A percentile compares a stretch with the other conserved stretches of the same genome.
These are phyloP conservation scores for Sergeia podlipaevii DNA, from an alignment of 208 protist genomes.

Conservation along the genomic window DNA sequence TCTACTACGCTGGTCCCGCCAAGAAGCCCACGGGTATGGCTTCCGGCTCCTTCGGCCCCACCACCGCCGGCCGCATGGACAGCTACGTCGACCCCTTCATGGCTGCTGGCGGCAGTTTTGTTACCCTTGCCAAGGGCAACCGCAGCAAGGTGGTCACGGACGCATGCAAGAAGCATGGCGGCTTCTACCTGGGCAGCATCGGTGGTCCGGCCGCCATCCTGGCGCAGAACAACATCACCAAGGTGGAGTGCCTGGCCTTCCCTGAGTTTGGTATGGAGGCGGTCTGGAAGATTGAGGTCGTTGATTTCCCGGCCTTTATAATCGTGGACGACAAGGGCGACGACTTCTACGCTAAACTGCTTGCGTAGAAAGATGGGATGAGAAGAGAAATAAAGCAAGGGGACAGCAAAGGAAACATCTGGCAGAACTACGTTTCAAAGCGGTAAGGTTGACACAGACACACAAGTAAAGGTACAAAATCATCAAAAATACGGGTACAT, in stretches of 20 bases:
- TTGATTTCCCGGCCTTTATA: slow-evolving; percentile 97
- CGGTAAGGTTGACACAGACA: slow-evolving; percentile 2
- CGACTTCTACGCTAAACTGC: slow-evolving; percentile 92
- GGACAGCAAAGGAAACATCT: too few species aligned
- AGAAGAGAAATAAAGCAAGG: too few species aligned
- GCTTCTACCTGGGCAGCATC: slow-evolving; percentile 98
- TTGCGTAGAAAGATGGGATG: slow-evolving; percentile 15
- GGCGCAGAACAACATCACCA: slow-evolving; percentile 91
- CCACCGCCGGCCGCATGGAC: slow-evolving; percentile 97
- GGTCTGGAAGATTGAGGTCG: slow-evolving; percentile 94
- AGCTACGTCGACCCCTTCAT: slow-evolving; percentile 95
- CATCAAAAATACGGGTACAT: slow-evolving; percentile 4
- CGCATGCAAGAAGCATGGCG: slow-evolving; percentile 95
- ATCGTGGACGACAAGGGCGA: slow-evolving; percentile 98
- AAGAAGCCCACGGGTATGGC: slow-evolving; percentile 94
- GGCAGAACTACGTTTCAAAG: too few species aligned
- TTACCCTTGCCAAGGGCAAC: slow-evolving; percentile 97
- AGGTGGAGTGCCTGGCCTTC: slow-evolving; percentile 91
- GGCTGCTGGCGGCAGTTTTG: slow-evolving; percentile 85
- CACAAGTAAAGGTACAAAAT: not conserved
- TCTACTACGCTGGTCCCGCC: slow-evolving; percentile 96
- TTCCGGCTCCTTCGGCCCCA: slow-evolving; percentile 98
- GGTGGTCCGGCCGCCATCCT: slow-evolving; percentile 95
- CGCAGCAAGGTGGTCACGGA: slow-evolving; percentile 90
- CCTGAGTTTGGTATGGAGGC: slow-evolving; percentile 92